These are phyloP conservation scores for Pachysandra terminalis DNA, from an alignment of 164 flowering plant genomes.

Conservation along the genomic window DNA sequence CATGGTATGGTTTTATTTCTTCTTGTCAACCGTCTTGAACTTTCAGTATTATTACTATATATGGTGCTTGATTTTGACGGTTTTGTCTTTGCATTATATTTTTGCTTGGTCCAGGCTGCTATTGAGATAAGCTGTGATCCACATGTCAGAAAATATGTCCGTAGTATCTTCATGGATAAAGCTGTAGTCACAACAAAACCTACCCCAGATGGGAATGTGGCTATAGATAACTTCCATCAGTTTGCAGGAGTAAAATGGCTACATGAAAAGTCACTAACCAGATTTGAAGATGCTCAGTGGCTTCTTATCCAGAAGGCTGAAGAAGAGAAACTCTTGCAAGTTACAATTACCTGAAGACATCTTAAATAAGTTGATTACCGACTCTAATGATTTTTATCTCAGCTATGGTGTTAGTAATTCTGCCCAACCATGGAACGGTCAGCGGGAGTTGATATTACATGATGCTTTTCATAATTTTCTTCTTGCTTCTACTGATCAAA, in stretches of 20 bases:
- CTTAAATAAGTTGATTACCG: conserved; percentile 44
- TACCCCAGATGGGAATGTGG: conserved; percentile 64
- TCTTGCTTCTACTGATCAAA: too few species aligned
- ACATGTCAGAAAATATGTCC: conserved; percentile 74
- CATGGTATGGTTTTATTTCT: conserved; percentile 61
- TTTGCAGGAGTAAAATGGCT: conserved; percentile 86
- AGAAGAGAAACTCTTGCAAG: conserved; percentile 89
- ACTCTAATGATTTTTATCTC: conserved; percentile 62
- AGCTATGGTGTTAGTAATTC: conserved; percentile 83
- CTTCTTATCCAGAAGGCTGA: conserved; percentile 96
- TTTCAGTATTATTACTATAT: too few species aligned
- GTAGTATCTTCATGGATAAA: conserved; percentile 62
- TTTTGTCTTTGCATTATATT: too few species aligned
- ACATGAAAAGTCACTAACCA: conserved; percentile 66
- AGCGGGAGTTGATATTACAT: conserved; percentile 68
- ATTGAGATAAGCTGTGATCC: conserved; percentile 96
- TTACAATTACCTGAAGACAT: conserved; percentile 53
- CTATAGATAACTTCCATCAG: conserved; percentile 84
- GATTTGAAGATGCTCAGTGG: conserved; percentile 92
- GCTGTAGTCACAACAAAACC: conserved; percentile 82
- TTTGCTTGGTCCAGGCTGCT: conserved; percentile 82
- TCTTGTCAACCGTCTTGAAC: too few species aligned
- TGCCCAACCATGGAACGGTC: conserved; percentile 96
- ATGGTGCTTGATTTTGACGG: not conserved
- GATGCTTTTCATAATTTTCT: conserved; percentile 64